Base-by-base conservation (phyloP, 2,329 filamentous ascomycete species). In the Cytospora chrysosperma region DNA sequence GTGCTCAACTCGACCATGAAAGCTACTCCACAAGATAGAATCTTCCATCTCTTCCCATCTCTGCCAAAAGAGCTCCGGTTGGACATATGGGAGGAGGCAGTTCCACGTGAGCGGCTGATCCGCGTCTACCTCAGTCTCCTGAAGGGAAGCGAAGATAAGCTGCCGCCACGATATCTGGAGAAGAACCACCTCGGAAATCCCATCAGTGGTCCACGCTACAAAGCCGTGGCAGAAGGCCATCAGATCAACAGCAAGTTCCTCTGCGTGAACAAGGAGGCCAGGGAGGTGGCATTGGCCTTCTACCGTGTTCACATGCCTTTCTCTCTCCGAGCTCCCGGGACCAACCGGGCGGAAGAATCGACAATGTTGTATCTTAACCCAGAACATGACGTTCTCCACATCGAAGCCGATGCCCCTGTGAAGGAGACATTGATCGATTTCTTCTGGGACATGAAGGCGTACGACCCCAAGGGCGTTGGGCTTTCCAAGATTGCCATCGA, bases 401-500 rank as follows among this genome's bases (percentile, higher is more conserved):
- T 66, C 15, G 6, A 7, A 12, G 64, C 61, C 32, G 27, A 61
- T 10, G 54, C 55, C 8, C 64, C 64, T 10, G 54, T 64, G 15
- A 50, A 30, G 13, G 47, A 59, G 13, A 52, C 64, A 3, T 15
- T 66, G n/a, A 26, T 66, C 57, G 64, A 66, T 10, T 66, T 66
- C 26, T 54, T 66, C 10, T 66, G 61, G 61, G 64, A 66, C n/a
- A 26, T 66, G 49, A 63, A 61, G 15, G 64, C 64, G 1, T 64
- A 66, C 21, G 64, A 66, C 27, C 64, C 64, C 3, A 60, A 55
- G 13, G 53, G 28, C 2, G 50, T 61, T 17, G 64, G 64, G 3
- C 27, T 66, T 13, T 53, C 58, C 26, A 63, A 49, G 53, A 17
- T 66, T 9, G 64, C 57, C 8, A 10, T 37, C 10, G 40, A 55